These are phyloP conservation scores for Phaeophleospora eucalypticola DNA, from an alignment of 2,329 filamentous ascomycete species.

Conservation along the genomic window DNA sequence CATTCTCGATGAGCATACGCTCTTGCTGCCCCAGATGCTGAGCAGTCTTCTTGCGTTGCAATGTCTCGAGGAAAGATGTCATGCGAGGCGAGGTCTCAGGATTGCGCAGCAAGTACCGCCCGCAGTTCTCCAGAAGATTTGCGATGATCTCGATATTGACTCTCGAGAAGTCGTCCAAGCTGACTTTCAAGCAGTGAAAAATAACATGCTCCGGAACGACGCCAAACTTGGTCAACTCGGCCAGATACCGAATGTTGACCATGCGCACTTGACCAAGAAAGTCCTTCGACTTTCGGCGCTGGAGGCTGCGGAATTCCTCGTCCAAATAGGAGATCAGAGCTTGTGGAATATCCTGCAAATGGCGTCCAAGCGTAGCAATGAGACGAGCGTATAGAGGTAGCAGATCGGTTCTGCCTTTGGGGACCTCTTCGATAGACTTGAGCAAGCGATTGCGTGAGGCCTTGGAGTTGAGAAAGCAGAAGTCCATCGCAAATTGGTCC, in stretches of 20 bases:
- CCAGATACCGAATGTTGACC: conserved; percentile 94
- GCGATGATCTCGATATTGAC: conserved; percentile 99
- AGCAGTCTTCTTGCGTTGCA: conserved; percentile 92
- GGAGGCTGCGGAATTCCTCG: conserved; percentile 92
- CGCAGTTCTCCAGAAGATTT: conserved; percentile 92
- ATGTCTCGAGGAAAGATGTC: conserved; percentile 86
- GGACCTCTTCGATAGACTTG: conserved; percentile 89
- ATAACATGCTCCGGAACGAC: conserved; percentile 98
- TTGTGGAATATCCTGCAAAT: conserved; percentile 91
- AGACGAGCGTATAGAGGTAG: conserved; percentile 88
- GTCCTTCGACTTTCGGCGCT: conserved; percentile 95
- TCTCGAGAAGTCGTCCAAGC: conserved; percentile 91
- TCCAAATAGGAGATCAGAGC: conserved; percentile 88
- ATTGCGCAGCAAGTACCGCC: conserved; percentile 86
- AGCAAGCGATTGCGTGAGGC: conserved; percentile 91
- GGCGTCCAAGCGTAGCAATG: conserved; percentile 86
- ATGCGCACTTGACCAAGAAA: conserved; percentile 91
- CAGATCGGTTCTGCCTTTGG: conserved; percentile 87
- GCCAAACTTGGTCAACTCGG: conserved; percentile 95
- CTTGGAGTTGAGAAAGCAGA: conserved; percentile 97
- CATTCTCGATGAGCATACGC: conserved; percentile 97
- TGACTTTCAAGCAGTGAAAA: conserved; percentile 97
- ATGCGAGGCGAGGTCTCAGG: conserved; percentile 90
- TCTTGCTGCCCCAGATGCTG: conserved; percentile 95
- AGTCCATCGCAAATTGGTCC: conserved; percentile 89